Evolutionary conservation across 2,329 filamentous ascomycete genomes (phyloP).

Genomic region (Zasmidium angulare): DNA sequence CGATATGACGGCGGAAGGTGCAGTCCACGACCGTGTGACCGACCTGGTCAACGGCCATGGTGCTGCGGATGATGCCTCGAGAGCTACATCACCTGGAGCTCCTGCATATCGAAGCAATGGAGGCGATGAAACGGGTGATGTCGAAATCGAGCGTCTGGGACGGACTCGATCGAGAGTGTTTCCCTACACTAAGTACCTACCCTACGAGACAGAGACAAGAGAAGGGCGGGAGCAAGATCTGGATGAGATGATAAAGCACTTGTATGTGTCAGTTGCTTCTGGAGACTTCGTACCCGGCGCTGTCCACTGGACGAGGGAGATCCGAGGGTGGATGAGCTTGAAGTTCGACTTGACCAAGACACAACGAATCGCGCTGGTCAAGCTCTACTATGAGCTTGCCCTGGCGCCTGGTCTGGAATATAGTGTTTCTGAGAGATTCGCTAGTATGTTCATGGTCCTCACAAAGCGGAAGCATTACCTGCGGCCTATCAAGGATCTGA

Average conservation of each 20-base stretch:
- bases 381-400: constrained; percentile 90
- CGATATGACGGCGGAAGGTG: constrained; percentile 26
- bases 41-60: constrained; percentile 45
- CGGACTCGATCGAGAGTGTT: constrained; percentile 80
- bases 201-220: constrained; percentile 83
- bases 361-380: constrained; percentile 78
- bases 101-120: constrained; percentile 46
- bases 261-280: constrained; percentile 87
- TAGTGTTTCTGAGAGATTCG: constrained; percentile 80
- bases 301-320: constrained; percentile 94
- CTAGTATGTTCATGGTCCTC: constrained; percentile 92
- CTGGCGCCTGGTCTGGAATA: constrained; percentile 86
- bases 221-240: constrained; percentile 74
- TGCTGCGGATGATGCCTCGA: constrained; percentile 67
- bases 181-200: constrained; percentile 86
- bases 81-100: constrained; percentile 80
- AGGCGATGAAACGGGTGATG: constrained; percentile 35
- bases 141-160: constrained; percentile 60
- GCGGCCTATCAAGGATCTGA: constrained; percentile 83
- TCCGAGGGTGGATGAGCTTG: constrained; percentile 89
- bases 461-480: constrained; percentile 99
- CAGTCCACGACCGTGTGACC: constrained; percentile 37
- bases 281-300: constrained; percentile 94
- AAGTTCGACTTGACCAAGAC: constrained; percentile 95
- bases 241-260: constrained; percentile 83